Percentiles rank a stretch among this genome's conserved stretches.
Evolutionary conservation across 176 grass and related monocot genomes (phyloP).

Genomic region (Hordeum marinum): DNA sequence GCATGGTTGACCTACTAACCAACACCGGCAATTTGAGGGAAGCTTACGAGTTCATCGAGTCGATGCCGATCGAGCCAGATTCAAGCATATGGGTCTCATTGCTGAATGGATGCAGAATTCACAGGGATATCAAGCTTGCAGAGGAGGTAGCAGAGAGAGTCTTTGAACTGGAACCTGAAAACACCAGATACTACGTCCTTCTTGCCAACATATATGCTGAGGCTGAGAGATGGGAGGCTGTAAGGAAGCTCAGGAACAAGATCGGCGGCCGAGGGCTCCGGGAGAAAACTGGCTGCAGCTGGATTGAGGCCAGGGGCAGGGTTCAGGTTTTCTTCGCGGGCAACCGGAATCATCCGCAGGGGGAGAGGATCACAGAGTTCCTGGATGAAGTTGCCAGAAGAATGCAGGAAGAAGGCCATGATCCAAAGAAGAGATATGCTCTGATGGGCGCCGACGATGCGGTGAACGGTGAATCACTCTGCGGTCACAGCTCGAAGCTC

Average conservation of each 20-base stretch:
- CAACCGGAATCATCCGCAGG: conserved; percentile 49
- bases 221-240: conserved; percentile 78
- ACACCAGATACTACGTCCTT: conserved; percentile 74
- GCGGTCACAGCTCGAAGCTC: conserved; percentile 86
- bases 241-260: conserved; percentile 59
- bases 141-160: conserved; percentile 74
- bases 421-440: conserved; percentile 49
- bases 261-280: conserved; percentile 42
- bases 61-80: conserved; percentile 75
- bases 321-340: conserved; percentile 57
- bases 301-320: conserved; percentile 68
- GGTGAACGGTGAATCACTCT: conserved; percentile 45
- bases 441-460: conserved; percentile 55
- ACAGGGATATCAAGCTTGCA: conserved; percentile 81
- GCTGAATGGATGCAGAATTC: conserved; percentile 62
- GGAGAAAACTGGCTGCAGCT: conserved; percentile 64
- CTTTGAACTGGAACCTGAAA: conserved; percentile 74
- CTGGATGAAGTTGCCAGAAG: conserved; percentile 41
- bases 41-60: conserved; percentile 67
- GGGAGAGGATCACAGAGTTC: conserved; percentile 48
- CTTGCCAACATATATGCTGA: conserved; percentile 87
- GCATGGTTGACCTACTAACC: conserved; percentile 76
- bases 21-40: conserved; percentile 48
- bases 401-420: conserved; percentile 60
- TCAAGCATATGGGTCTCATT: conserved; percentile 67